These are phyloP conservation scores for Lachancea dasiensis DNA, from an alignment of 805 yeast species.

Conservation along the genomic window DNA sequence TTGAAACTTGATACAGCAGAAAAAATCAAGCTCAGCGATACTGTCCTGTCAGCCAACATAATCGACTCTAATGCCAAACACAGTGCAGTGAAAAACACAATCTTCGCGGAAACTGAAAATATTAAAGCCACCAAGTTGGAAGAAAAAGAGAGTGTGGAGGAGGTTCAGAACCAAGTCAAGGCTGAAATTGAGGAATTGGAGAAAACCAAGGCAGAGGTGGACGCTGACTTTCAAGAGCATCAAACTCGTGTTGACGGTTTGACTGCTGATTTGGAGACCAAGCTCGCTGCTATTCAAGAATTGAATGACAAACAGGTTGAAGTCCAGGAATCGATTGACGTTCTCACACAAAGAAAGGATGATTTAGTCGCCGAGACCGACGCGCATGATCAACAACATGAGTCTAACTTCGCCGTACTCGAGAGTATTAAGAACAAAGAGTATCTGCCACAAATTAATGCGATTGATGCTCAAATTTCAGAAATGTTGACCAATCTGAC, in stretches of 20 bases:
- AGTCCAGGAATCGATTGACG: conserved; percentile 19
- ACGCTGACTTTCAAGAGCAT: conserved; percentile 20
- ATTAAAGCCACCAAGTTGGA: conserved; percentile 23
- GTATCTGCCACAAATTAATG: conserved; percentile 22
- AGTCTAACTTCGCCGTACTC: conserved; percentile 13
- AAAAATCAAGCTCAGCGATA: conserved; percentile 23
- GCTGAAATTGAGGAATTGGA: conserved; percentile 24
- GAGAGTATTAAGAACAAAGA: conserved; percentile 20
- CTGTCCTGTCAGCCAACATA: conserved; percentile 18
- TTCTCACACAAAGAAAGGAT: conserved; percentile 14
- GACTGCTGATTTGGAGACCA: conserved; percentile 25
- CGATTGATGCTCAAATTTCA: conserved; percentile 22
- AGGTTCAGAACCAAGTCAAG: conserved; percentile 22
- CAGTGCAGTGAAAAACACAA: conserved; percentile 18
- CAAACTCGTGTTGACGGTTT: conserved; percentile 19
- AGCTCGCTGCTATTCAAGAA: conserved; percentile 22
- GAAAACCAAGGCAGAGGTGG: conserved; percentile 16
- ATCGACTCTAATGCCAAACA: conserved; percentile 21
- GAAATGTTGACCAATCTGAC: conserved; percentile 19
- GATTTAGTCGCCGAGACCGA: conserved; percentile 18
- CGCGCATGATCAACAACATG: conserved; percentile 15
- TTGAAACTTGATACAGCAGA: conserved; percentile 20
- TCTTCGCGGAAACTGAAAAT: conserved; percentile 25
- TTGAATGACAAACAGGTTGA: conserved; percentile 17
- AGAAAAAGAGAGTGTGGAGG: conserved; percentile 20